phyloP scores from a whole-genome alignment of 169 alveolate species.

The Plasmodium inui region DNA sequence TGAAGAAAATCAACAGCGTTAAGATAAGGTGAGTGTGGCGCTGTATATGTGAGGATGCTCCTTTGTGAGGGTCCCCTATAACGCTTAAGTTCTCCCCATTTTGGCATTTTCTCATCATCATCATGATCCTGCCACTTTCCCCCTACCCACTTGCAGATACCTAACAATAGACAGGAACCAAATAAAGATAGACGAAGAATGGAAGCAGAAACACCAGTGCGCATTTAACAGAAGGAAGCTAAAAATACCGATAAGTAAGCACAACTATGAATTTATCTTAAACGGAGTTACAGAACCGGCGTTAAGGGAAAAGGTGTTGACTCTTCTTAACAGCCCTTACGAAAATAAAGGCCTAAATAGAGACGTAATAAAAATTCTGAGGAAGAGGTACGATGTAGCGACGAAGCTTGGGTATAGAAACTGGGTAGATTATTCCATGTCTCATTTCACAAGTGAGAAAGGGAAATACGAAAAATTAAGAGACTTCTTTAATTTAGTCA shows the following conservation, averaged over 20 bases:
- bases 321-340: slow-evolving; percentile 47
- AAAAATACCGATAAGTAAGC: slow-evolving; percentile 66
- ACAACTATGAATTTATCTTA: slow-evolving; percentile 55
- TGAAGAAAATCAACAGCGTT: slow-evolving; percentile 28
- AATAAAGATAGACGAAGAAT: slow-evolving; percentile 49
- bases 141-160: neutral
- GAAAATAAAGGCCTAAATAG: slow-evolving; percentile 13
- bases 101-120: neutral
- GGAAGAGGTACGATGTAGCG: slow-evolving; percentile 67
- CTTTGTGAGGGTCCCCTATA: neutral
- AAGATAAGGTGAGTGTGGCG: slow-evolving; percentile 16
- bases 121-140: neutral
- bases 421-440: slow-evolving; percentile 47
- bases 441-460: slow-evolving; percentile 58
- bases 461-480: slow-evolving; percentile 18
- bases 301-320: slow-evolving; percentile 27
- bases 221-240: slow-evolving; percentile 28
- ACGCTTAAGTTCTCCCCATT: neutral
- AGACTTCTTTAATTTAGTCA: slow-evolving; percentile 23
- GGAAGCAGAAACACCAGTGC: slow-evolving; percentile 53
- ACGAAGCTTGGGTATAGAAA: slow-evolving; percentile 35
- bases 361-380: slow-evolving; percentile 61
- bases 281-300: slow-evolving; percentile 8
- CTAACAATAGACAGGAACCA: slow-evolving; percentile 26
- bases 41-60: neutral